phyloP scores from a whole-genome alignment of 23 red algal genomes.

The Gracilaria caudata region DNA sequence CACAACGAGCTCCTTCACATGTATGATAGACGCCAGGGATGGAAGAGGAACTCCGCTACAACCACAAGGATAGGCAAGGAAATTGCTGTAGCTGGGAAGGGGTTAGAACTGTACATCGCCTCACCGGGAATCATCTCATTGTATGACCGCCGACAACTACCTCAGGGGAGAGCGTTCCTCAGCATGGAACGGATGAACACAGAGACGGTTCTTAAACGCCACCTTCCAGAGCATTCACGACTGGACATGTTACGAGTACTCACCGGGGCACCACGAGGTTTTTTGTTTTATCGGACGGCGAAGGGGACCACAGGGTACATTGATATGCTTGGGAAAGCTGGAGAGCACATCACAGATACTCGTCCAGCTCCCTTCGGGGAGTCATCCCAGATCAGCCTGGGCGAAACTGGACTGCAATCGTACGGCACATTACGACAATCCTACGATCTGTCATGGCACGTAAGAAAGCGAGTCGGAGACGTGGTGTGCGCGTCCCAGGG shows the following conservation, averaged over 20 bases:
- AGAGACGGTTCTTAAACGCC: background rate
- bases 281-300: conserved; percentile 22
- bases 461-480: conserved; percentile 25
- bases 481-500: conserved; percentile 7
- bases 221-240: background rate
- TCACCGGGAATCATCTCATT: conserved; percentile 9
- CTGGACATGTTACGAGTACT: conserved; percentile 13
- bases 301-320: conserved; percentile 27
- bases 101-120: conserved; percentile 15
- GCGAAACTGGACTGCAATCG: conserved; percentile 33
- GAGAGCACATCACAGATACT: conserved; percentile 13
- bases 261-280: conserved; percentile 8
- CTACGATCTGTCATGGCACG: conserved; percentile 37
- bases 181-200: conserved; percentile 7
- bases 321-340: conserved; percentile 18
- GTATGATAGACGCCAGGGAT: background rate
- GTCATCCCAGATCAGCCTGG: background rate
- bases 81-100: background rate
- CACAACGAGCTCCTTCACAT: background rate
- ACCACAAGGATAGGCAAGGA: conserved; percentile 20
- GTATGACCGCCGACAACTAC: conserved; percentile 21
- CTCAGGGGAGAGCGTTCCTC: background rate
- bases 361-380: background rate
- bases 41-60: background rate
- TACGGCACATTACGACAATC: conserved; percentile 15